Evolutionary conservation across 2,329 filamentous ascomycete genomes (phyloP), one percentile per base, ranked within the genome.

Genomic region (Clarireedia homoeocarpa): DNA sequence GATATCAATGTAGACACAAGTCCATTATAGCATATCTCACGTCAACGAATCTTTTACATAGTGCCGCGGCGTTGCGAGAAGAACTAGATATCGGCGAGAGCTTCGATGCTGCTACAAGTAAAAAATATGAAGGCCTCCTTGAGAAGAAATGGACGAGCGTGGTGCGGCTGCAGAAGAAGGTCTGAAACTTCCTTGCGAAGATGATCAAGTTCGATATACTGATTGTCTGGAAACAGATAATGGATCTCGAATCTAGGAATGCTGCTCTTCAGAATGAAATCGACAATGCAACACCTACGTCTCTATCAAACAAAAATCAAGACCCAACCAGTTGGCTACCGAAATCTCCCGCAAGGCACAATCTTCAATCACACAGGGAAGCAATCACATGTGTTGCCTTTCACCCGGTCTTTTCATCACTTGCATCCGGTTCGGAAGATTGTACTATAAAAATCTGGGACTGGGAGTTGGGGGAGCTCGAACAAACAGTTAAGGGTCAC

Each of bases 71-170:
- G 24, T 76, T 96, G 58, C 83, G 90, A 60, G 79, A 87, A 67
- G 91, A 96, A 71, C 74, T 89, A n/a, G 79, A 80, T 55, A 79
- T 96, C 4, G 80, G 84, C 51, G 77, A 75, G 39, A 74, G 74
- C 48, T 91, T 95, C 66, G 90, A 96, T 69, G 78, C 88, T 60
- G 80, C 82, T 17, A 96, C 89, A 20, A 81, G 86, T 52, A 96
- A 96, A 77, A 96, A 95, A 74, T 97, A 96, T 74, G 91, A 96
- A 73, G 88, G 89, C 1, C 74, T 97, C 27, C 74, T 97, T 63
- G 92, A 97, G 78, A 96, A 96, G 81, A 97, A 97, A 77, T 97
- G 92, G 92, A 97, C 92, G 20, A 94, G 90, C 66, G 88, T 97
- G 27, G 91, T 96, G 66, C 82, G 92, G 59, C 73, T 97, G 71